Evolutionary conservation across 768 basidiomycete species (phyloP), one percentile per base, ranked within the genome.

Genomic region (Strobilomyces confusus): DNA sequence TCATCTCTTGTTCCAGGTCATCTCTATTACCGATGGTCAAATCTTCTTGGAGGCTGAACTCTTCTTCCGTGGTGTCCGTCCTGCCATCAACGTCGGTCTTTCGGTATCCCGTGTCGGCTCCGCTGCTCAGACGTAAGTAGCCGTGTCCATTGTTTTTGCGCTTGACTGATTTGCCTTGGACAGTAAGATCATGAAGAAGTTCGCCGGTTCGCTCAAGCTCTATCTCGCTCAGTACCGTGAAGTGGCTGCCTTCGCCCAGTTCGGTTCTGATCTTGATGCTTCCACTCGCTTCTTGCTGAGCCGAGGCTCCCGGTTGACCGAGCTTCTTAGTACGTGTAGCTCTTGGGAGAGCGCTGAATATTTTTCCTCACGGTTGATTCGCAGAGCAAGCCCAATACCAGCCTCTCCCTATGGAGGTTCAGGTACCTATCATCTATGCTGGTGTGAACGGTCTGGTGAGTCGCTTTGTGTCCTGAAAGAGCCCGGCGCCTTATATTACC

Each of bases 161-260:
- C 22, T 52, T 29, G 26, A 40, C 33, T 60, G 5, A 41, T 43
- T n/a, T 49, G 33, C 37, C 7, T 52, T 58, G 49, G 49, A 61
- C 58, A 90, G 87, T 63, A 93, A 95, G 78, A 93, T 98, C 78
- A 98, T 99, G 97, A 99, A 98, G 89, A 95, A 98, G 80, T 98
- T 98, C 66, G 97, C 97, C 66, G 97, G 97, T 82, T 98, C 97
- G 50, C 86, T 98, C 64, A 98, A 98, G 80, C 85, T 99, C 44
- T 99, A 99, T 85, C 92, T 99, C 62, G 97, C 97, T 29, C 97
- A 99, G 74, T 99, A 98, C 81, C 95, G 97, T 88, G 97, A 99
- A 82, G 97, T 99, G 63, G 97, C 97, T 62, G 94, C 94, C 61
- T 97, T 95, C 70, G 94, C 95, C 54, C 97, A 98, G 72, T 99